These are phyloP conservation scores for Naumovozyma castellii DNA, from an alignment of 805 yeast species.

Conservation along the genomic window DNA sequence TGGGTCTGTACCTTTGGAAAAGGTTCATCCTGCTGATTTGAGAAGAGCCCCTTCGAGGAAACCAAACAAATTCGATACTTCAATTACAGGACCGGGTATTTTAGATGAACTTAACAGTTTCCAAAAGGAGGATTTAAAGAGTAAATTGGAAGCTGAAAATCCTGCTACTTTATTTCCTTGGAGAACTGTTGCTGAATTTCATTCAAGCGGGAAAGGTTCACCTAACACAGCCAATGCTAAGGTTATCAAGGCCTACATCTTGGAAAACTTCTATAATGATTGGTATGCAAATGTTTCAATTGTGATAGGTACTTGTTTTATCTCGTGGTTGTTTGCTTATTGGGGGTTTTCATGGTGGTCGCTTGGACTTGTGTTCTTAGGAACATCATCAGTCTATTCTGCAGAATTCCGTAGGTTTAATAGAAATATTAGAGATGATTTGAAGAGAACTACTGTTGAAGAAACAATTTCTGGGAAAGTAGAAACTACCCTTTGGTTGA, in stretches of 20 bases:
- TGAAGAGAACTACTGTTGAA: slow-evolving; percentile 53
- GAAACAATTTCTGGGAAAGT: slow-evolving; percentile 52
- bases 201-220: slow-evolving; percentile 12
- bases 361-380: slow-evolving; percentile 47
- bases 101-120: slow-evolving; percentile 8
- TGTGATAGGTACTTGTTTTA: slow-evolving; percentile 60
- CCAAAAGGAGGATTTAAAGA: slow-evolving; percentile 10
- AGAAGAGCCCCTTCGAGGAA: slow-evolving; percentile 18
- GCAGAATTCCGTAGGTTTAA: slow-evolving; percentile 69
- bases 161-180: slow-evolving; percentile 29
- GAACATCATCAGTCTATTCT: slow-evolving; percentile 58
- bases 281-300: slow-evolving; percentile 60
- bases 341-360: slow-evolving; percentile 58
- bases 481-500: slow-evolving; percentile 78
- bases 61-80: slow-evolving; percentile 24
- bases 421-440: slow-evolving; percentile 66
- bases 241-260: slow-evolving; percentile 46
- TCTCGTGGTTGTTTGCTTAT: slow-evolving; percentile 59
- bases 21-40: slow-evolving; percentile 18
- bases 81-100: slow-evolving; percentile 20
- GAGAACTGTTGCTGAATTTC: slow-evolving; percentile 28
- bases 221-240: slow-evolving; percentile 21
- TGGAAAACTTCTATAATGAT: slow-evolving; percentile 63
- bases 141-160: slow-evolving; percentile 9
- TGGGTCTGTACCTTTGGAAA: slow-evolving; percentile 26